Evolutionary conservation across 2,329 filamentous ascomycete genomes (phyloP).

Genomic region (Neopestalotiopsis clavispora): DNA sequence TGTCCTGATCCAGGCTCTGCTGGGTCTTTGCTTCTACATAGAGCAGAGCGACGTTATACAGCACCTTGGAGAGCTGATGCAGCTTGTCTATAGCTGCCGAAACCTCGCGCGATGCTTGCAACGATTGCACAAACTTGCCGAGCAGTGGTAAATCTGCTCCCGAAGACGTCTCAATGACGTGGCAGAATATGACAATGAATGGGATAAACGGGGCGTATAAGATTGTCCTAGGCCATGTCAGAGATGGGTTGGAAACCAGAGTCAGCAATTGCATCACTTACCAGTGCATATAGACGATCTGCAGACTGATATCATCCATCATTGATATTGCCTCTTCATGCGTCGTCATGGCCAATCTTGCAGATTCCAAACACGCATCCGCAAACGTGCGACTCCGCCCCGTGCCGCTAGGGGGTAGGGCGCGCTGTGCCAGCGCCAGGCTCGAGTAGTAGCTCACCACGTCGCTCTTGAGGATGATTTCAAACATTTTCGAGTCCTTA

Average conservation of each 20-base stretch:
- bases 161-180: slow-evolving; percentile 51
- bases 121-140: slow-evolving; percentile 53
- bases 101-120: slow-evolving; percentile 51
- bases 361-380: slow-evolving; percentile 46
- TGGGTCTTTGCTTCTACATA: slow-evolving; percentile 60
- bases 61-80: slow-evolving; percentile 61
- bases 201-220: slow-evolving; percentile 58
- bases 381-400: slow-evolving; percentile 38
- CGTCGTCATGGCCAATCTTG: slow-evolving; percentile 44
- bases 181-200: slow-evolving; percentile 58
- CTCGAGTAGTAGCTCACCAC: slow-evolving; percentile 47
- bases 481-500: slow-evolving; percentile 35
- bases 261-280: slow-evolving; percentile 31
- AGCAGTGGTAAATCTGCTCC: slow-evolving; percentile 50
- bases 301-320: slow-evolving; percentile 40
- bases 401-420: slow-evolving; percentile 37
- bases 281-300: slow-evolving; percentile 51
- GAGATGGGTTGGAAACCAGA: slow-evolving; percentile 18
- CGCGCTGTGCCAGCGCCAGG: slow-evolving; percentile 49
- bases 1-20: slow-evolving; percentile 37
- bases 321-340: slow-evolving; percentile 46
- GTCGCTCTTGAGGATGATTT: slow-evolving; percentile 43
- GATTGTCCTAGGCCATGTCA: slow-evolving; percentile 40
- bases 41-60: slow-evolving; percentile 61
- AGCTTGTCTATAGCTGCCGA: slow-evolving; percentile 57